A percentile compares a stretch with the other conserved stretches of the same genome.
These are phyloP conservation scores for Jimgerdemannia lactiflua DNA, from an alignment of 192 early-diverging fungal species.

Conservation along the genomic window DNA sequence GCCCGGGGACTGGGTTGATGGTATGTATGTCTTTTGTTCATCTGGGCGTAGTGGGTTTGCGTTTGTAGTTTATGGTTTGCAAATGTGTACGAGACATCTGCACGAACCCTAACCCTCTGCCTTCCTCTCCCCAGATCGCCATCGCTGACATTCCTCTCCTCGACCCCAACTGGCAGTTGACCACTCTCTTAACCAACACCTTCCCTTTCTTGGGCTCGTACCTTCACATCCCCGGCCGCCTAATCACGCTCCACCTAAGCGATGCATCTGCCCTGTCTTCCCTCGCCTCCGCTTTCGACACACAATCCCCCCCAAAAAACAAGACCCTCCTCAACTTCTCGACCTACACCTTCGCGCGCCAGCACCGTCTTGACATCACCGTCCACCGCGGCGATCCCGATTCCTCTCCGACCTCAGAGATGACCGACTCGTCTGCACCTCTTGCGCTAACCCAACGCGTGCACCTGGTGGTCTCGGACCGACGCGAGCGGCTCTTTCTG, in stretches of 20 bases:
- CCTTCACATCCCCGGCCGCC: neutral
- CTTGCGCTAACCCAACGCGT: slow-evolving; percentile 9
- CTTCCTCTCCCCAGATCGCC: neutral
- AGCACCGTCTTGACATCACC: neutral
- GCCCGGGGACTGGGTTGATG: slow-evolving; percentile 28
- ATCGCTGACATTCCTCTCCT: neutral
- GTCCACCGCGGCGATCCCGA: neutral
- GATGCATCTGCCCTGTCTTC: neutral
- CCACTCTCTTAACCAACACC: neutral
- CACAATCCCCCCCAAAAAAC: neutral
- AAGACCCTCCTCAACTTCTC: neutral
- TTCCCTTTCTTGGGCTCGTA: neutral
- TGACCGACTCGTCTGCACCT: neutral
- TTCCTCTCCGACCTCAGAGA: neutral
- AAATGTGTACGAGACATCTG: too few species aligned
- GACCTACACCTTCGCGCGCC: neutral
- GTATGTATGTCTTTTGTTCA: slow-evolving; percentile 8
- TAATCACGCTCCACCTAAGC: neutral
- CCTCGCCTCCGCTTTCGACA: neutral
- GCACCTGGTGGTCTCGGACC: slow-evolving; percentile 13
- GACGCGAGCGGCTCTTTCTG: slow-evolving; percentile 14
- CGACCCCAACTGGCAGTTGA: neutral
- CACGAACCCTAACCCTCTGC: too few species aligned
- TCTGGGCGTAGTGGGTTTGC: too few species aligned
- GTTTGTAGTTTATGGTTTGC: too few species aligned